Base-by-base conservation (phyloP, 225 moss, liverwort and hornwort species). In the Polytrichum commune region DNA sequence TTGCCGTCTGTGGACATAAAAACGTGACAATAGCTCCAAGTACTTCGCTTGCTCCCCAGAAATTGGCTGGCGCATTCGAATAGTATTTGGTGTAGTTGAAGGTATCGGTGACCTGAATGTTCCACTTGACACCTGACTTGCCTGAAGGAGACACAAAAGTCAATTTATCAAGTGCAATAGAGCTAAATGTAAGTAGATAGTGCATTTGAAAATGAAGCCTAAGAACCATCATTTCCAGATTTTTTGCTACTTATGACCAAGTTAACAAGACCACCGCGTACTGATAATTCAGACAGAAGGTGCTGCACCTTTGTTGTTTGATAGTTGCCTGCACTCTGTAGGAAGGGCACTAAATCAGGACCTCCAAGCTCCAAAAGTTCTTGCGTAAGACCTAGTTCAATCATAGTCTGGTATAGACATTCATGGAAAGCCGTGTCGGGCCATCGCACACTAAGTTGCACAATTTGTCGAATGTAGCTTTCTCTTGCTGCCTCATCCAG, bases 361-460 rank as follows among this genome's bases (percentile, higher is more conserved):
- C 93, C 98, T 19, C 90, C 91, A 30, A 95, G 90, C 60, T 98
- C 98, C 58, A 98, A 69, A 70, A 98, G 90, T 29, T 98, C 98
- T 73, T 90, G 88, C 68, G 87, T 87, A 62, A 98, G 88, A 27
- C 89, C 95, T 69, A 98, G 66, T 62, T 95, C 98, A 70, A 98
- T 95, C 95, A 98, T 95, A 38, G 95, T 86, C 83, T 95, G 90
- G 79, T 98, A 98, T 78, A 98, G 74, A 68, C 82, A 84, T 25
- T 90, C 91, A 78, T 98, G 98, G 72, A 98, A 98, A 53, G 87
- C 93, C 22, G 26, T 80, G 80, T 98, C 98, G 18, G 98, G 98
- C 98, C 95, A 95, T 35, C 98, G 91, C 79, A 98, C 98, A 19
- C 98, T 84, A 28, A 95, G 91, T 53, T 95, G 95, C 68, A 98